Conservation (phyloP, 2,329 filamentous ascomycete species). For the Clarireedia hainanense region DNA sequence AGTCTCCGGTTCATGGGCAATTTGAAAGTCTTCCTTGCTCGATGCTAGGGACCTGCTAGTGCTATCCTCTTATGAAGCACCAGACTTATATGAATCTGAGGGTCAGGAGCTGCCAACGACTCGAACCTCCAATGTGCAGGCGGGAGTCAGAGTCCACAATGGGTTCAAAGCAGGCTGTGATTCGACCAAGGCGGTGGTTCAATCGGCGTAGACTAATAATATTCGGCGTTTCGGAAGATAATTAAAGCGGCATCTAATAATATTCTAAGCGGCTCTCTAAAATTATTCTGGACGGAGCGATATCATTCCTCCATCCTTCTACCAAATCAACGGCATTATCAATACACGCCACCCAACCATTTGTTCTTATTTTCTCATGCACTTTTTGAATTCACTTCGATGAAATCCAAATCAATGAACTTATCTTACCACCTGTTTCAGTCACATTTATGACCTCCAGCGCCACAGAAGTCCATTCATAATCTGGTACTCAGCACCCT, state of each 20-base stretch:
- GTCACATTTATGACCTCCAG: conserved; percentile 8
- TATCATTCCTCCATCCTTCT: background rate
- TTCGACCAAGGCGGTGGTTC: background rate
- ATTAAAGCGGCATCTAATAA: background rate
- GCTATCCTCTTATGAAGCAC: background rate
- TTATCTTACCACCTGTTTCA: background rate
- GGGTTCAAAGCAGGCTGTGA: too few relatives aligned
- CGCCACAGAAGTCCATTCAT: conserved; percentile 19
- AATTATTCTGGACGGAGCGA: conserved; percentile 5
- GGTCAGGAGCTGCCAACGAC: background rate
- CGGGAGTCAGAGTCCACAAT: too few relatives aligned
- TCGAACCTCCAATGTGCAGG: too few relatives aligned
- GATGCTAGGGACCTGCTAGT: too few relatives aligned
- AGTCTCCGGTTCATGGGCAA: background rate
- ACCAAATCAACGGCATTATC: background rate
- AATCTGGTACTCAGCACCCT: conserved; percentile 16
- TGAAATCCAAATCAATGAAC: background rate
- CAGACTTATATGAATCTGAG: background rate
- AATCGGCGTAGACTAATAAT: background rate
- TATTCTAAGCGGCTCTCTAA: conserved; percentile 20
- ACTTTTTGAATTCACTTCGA: background rate
- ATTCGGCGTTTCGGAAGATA: background rate
- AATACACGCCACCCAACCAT: too few relatives aligned
- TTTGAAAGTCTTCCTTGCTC: too few relatives aligned
- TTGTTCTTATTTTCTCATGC: too few relatives aligned